phyloP scores from a whole-genome alignment of 306 rosid genomes.

The barrel medic (Medicago truncatula) region MtrunA17r5.0-ANR NC_053044.1:36565001-36565500 shows the following conservation, averaged over 20 bases:
- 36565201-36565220: neutral
- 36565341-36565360: too few relatives aligned
- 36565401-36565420: too few relatives aligned
- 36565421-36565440: too few relatives aligned
- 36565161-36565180: slow-evolving; percentile 34
- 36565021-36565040: neutral
- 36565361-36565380: too few relatives aligned
- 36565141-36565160: slow-evolving; percentile 21
- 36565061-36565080: neutral
- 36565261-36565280: too few relatives aligned
- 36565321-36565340: neutral
- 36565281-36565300: too few relatives aligned
- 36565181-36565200: neutral
- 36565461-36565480: too few relatives aligned
- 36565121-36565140: neutral
- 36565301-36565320: neutral
- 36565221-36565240: slow-evolving; percentile 3
- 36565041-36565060: neutral
- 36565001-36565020: too few relatives aligned
- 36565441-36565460: too few relatives aligned
- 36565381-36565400: too few relatives aligned
- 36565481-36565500: too few relatives aligned
- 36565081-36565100: slow-evolving; percentile 8
- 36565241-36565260: neutral
- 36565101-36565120: neutral